phyloP scores from a whole-genome alignment of 2,329 filamentous ascomycete species.

The Didymella sp. region DNA sequence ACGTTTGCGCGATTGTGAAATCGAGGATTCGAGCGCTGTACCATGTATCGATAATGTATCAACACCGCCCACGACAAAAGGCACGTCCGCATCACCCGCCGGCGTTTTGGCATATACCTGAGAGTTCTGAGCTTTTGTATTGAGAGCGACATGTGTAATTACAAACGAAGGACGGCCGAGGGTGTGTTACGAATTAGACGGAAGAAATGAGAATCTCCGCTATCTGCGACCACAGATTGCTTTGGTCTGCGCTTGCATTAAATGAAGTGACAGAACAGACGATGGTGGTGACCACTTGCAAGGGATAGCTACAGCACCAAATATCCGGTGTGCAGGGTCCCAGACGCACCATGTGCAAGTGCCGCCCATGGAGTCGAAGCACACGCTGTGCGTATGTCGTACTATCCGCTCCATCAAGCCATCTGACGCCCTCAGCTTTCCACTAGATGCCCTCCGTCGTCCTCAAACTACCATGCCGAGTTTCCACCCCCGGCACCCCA shows the following conservation, averaged over 20 bases:
- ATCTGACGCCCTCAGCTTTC: too few relatives aligned
- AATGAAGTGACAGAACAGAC: too few relatives aligned
- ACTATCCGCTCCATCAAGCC: too few relatives aligned
- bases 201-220: conserved; percentile 31
- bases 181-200: conserved; percentile 14
- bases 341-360: too few relatives aligned
- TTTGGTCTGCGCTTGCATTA: too few relatives aligned
- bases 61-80: conserved; percentile 32
- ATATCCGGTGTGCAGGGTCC: too few relatives aligned
- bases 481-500: conserved; percentile 44
- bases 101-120: conserved; percentile 39
- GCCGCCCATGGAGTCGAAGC: too few relatives aligned
- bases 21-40: background rate
- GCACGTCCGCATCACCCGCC: conserved; percentile 39
- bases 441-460: too few relatives aligned
- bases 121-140: conserved; percentile 22
- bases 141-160: conserved; percentile 22
- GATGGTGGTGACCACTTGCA: too few relatives aligned
- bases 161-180: conserved; percentile 12
- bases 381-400: too few relatives aligned
- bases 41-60: conserved; percentile 41
- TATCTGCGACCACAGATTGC: conserved; percentile 10
- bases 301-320: too few relatives aligned
- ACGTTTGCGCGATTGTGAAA: background rate
- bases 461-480: conserved; percentile 40